phyloP scores from a whole-genome alignment of 2,329 filamentous ascomycete genomes.

The Exophiala spinifera region DNA sequence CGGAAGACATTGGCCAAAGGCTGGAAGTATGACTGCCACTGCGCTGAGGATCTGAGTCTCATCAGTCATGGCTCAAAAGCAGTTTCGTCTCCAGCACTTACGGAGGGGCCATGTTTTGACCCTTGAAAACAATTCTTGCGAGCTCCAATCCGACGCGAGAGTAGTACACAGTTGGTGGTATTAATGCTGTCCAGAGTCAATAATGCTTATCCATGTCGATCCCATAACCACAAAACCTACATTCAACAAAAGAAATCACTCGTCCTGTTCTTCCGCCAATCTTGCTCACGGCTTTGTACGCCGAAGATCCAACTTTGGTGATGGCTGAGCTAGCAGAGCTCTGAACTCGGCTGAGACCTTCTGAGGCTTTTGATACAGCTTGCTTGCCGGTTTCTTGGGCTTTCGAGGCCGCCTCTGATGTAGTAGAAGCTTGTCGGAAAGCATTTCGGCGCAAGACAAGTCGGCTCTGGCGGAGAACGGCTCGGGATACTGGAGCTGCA shows the following conservation, averaged over 20 bases:
- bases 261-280: conserved; percentile 80
- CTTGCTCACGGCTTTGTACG: conserved; percentile 65
- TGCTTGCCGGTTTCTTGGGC: conserved; percentile 44
- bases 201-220: conserved; percentile 26
- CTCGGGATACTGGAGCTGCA: conserved; percentile 40
- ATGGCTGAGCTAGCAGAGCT: conserved; percentile 77
- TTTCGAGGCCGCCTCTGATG: conserved; percentile 45
- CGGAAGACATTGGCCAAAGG: conserved; percentile 67
- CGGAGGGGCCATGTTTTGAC: conserved; percentile 92
- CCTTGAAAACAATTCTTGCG: conserved; percentile 78
- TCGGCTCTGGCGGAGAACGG: conserved; percentile 47
- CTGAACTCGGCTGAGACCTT: conserved; percentile 78
- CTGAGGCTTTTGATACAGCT: conserved; percentile 62
- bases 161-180: conserved; percentile 89
- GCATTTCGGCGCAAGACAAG: conserved; percentile 43
- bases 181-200: conserved; percentile 61
- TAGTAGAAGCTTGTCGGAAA: conserved; percentile 48
- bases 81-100: conserved; percentile 55
- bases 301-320: conserved; percentile 66
- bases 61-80: conserved; percentile 5
- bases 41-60: conserved; percentile 50
- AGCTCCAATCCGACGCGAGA: conserved; percentile 84
- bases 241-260: conserved; percentile 76
- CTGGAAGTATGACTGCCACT: conserved; percentile 85
- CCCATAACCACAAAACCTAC: conserved; percentile 55